Percentiles rank a stretch among this genome's conserved stretches.
These are phyloP conservation scores for Cyberlindnera sargentensis DNA, from an alignment of 805 yeast species.

Conservation along the genomic window DNA sequence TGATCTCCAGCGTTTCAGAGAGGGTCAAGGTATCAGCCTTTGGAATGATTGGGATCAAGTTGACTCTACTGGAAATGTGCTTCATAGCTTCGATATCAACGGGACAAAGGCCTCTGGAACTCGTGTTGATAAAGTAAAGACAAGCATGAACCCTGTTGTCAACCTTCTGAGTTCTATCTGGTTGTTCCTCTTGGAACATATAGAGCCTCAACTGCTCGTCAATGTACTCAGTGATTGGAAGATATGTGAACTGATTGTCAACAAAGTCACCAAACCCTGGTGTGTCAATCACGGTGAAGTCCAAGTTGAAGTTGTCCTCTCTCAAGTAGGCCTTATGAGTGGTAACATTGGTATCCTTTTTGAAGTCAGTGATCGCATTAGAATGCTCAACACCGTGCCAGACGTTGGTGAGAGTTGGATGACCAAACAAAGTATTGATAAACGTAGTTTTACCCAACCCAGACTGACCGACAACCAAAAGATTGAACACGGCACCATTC, in stretches of 20 bases:
- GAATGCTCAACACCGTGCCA: conserved; percentile 34
- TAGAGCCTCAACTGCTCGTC: conserved; percentile 69
- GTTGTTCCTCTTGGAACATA: conserved; percentile 76
- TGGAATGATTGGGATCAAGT: conserved; percentile 74
- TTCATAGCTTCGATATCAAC: conserved; percentile 71
- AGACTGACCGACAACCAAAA: conserved; percentile 81
- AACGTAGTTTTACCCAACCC: conserved; percentile 83
- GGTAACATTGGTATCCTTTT: conserved; percentile 26
- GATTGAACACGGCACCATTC: conserved; percentile 67
- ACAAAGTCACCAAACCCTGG: conserved; percentile 71
- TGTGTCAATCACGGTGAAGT: conserved; percentile 61
- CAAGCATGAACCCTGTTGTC: conserved; percentile 83
- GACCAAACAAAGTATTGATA: conserved; percentile 69
- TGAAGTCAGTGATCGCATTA: conserved; percentile 32
- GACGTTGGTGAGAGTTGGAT: conserved; percentile 33
- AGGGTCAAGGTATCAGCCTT: conserved; percentile 71
- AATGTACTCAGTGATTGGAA: conserved; percentile 60
- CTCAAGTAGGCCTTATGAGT: conserved; percentile 42
- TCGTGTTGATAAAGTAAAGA: conserved; percentile 72
- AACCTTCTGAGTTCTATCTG: conserved; percentile 40
- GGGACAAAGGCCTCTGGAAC: conserved; percentile 52
- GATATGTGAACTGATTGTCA: conserved; percentile 62
- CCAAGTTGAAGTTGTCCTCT: conserved; percentile 53
- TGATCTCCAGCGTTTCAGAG: conserved; percentile 48
- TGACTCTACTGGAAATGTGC: conserved; percentile 62